Evolutionary conservation across 1,284 basidiomycete species (phyloP).

Genomic region (Tilletia caries): DNA sequence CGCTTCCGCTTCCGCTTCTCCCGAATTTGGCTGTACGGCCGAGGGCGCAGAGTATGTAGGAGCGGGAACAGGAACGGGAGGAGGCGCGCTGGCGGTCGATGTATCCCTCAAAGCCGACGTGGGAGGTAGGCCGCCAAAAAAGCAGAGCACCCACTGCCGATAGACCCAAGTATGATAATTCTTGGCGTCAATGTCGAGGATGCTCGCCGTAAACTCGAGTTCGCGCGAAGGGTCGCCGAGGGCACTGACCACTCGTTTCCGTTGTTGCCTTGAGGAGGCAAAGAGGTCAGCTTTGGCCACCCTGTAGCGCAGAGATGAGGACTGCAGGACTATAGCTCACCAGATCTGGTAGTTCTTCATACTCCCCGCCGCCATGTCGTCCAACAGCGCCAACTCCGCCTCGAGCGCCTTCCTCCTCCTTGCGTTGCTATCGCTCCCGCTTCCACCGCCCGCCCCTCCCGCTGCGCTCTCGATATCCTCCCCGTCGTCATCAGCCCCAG

Average conservation of each 20-base stretch:
- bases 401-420: slow-evolving; percentile 17
- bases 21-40: background rate
- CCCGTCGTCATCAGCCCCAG: slow-evolving; percentile 1
- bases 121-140: slow-evolving; percentile 40
- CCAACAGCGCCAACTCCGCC: slow-evolving; percentile 19
- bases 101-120: background rate
- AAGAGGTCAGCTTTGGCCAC: background rate
- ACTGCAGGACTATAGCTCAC: slow-evolving; percentile 12
- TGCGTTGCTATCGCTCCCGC: too few relatives aligned
- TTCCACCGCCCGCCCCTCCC: too few relatives aligned
- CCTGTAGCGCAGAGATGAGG: background rate
- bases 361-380: slow-evolving; percentile 31
- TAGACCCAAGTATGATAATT: slow-evolving; percentile 53
- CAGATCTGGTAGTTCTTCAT: slow-evolving; percentile 53
- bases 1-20: background rate
- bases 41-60: too few relatives aligned
- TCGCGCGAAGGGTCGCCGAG: slow-evolving; percentile 36
- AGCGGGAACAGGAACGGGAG: background rate
- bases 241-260: slow-evolving; percentile 32
- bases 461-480: background rate
- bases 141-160: slow-evolving; percentile 44
- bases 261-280: slow-evolving; percentile 34
- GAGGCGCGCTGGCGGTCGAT: slow-evolving; percentile 16
- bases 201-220: slow-evolving; percentile 31
- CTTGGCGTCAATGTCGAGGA: slow-evolving; percentile 38